Evolutionary conservation across 2,329 filamentous ascomycete species (phyloP).

Genomic region (Aspergillus felis): DNA sequence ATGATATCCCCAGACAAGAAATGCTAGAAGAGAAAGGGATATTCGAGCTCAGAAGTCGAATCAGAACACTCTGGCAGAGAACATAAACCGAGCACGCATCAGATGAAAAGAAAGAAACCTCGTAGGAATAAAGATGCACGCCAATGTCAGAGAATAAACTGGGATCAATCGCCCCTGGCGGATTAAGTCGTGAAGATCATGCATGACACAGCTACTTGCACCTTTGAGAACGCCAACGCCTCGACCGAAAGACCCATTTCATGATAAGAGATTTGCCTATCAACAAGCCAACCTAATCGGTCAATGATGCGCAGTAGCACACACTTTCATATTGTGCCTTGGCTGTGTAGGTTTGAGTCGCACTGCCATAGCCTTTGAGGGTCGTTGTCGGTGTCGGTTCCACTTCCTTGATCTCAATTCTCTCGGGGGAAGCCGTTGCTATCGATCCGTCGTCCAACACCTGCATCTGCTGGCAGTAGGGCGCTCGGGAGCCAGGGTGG

Average conservation of each 20-base stretch:
- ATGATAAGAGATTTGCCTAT: slow-evolving; percentile 1
- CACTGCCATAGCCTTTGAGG: slow-evolving; percentile 18
- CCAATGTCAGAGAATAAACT: background rate
- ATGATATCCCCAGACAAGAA: background rate
- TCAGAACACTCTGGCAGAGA: background rate
- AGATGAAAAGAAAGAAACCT: background rate
- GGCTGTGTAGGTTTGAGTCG: slow-evolving; percentile 33
- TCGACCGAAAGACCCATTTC: slow-evolving; percentile 4
- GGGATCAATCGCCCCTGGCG: background rate
- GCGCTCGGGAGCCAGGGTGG: slow-evolving; percentile 37
- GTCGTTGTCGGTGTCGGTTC: slow-evolving; percentile 36
- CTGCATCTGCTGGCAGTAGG: slow-evolving; percentile 64
- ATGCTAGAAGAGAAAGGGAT: background rate
- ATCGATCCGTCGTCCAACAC: slow-evolving; percentile 51
- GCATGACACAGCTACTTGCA: slow-evolving; percentile 5
- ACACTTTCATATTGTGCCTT: slow-evolving; percentile 31
- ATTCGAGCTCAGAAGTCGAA: background rate
- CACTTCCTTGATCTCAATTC: slow-evolving; percentile 32
- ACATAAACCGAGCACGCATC: background rate
- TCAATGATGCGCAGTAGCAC: slow-evolving; percentile 35
- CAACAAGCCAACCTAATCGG: slow-evolving; percentile 24
- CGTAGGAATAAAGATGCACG: background rate
- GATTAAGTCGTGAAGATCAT: background rate
- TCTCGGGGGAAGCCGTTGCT: slow-evolving; percentile 21
- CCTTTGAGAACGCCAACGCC: slow-evolving; percentile 18